Evolutionary conservation across 164 flowering plant species (phyloP).

Genomic region (Aristolochia fimbriata): DNA sequence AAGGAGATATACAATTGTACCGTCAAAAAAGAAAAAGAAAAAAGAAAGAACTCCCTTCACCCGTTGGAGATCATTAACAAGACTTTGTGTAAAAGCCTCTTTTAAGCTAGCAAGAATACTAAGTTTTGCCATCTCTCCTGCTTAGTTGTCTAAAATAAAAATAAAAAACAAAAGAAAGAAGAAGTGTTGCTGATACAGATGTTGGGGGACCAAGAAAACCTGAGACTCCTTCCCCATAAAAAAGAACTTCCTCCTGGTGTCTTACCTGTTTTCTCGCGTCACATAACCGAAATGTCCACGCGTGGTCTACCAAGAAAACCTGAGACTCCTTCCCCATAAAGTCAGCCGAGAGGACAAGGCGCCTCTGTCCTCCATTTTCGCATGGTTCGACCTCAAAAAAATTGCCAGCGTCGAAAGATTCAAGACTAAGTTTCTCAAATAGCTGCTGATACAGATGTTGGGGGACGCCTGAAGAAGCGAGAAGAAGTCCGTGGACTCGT

Average conservation of each 20-base stretch:
- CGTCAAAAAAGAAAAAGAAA: too few relatives aligned
- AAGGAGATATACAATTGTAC: too few relatives aligned
- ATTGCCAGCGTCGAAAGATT: constrained; percentile 76
- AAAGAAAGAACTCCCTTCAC: too few relatives aligned
- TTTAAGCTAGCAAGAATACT: too few relatives aligned
- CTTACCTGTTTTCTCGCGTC: constrained; percentile 83
- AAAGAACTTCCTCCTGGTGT: background rate
- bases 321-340: constrained; percentile 49
- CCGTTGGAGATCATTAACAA: too few relatives aligned
- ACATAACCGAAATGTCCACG: constrained; percentile 90
- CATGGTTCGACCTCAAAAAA: constrained; percentile 72
- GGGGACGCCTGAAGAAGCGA: constrained; percentile 75
- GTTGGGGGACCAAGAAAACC: background rate
- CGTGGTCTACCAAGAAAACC: constrained; percentile 83
- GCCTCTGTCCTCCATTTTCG: constrained; percentile 54
- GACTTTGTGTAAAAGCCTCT: too few relatives aligned
- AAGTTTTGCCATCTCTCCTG: too few relatives aligned
- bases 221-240: constrained; percentile 49
- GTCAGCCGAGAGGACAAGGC: constrained; percentile 54
- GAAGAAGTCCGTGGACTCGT: constrained; percentile 56
- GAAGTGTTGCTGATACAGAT: too few relatives aligned
- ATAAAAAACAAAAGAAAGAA: too few relatives aligned
- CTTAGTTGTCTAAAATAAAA: too few relatives aligned
- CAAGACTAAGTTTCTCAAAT: constrained; percentile 60
- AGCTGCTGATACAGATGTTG: constrained; percentile 48